These are phyloP conservation scores for Phytopythium cucurbitacearum DNA, from an alignment of 352 stramenopile genomes.

Conservation along the genomic window DNA sequence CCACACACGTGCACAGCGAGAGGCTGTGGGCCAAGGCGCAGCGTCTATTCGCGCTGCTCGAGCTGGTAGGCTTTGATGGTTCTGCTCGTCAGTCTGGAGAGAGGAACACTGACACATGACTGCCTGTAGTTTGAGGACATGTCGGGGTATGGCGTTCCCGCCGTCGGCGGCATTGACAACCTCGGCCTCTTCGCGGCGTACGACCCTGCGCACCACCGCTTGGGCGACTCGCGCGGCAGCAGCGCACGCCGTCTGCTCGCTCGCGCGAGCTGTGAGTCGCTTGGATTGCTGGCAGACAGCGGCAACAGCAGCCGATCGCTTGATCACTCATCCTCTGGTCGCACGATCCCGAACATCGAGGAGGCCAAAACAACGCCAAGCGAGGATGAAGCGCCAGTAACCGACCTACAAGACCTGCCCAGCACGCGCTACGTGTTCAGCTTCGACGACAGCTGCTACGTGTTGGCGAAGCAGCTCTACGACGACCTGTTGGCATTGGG, in stretches of 20 bases:
- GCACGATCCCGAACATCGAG: background rate
- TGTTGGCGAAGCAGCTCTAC: slow-evolving; percentile 46
- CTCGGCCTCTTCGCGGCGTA: slow-evolving; percentile 40
- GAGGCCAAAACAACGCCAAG: slow-evolving; percentile 1
- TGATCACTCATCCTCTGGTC: background rate
- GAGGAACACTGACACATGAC: slow-evolving; percentile 5
- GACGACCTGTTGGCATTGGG: slow-evolving; percentile 39
- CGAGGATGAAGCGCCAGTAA: slow-evolving; percentile 1
- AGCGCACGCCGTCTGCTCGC: slow-evolving; percentile 40
- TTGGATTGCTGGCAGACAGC: background rate
- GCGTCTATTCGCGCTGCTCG: slow-evolving; percentile 53
- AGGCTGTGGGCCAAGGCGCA: slow-evolving; percentile 43
- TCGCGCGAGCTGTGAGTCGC: slow-evolving; percentile 11
- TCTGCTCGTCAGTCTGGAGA: background rate
- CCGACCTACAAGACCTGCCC: slow-evolving; percentile 1
- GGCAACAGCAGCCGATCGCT: background rate
- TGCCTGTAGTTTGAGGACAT: slow-evolving; percentile 61
- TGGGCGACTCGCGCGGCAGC: slow-evolving; percentile 21
- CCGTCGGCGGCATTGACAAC: slow-evolving; percentile 55
- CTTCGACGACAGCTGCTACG: slow-evolving; percentile 60
- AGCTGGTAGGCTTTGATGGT: slow-evolving; percentile 50
- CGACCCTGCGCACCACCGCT: slow-evolving; percentile 20
- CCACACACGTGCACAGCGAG: slow-evolving; percentile 21
- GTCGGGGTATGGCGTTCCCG: slow-evolving; percentile 50
- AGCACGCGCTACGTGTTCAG: slow-evolving; percentile 56